Evolutionary conservation across 2,329 filamentous ascomycete species (phyloP), one percentile per base, ranked within the genome.

Genomic region (Thyridium curvatum): DNA sequence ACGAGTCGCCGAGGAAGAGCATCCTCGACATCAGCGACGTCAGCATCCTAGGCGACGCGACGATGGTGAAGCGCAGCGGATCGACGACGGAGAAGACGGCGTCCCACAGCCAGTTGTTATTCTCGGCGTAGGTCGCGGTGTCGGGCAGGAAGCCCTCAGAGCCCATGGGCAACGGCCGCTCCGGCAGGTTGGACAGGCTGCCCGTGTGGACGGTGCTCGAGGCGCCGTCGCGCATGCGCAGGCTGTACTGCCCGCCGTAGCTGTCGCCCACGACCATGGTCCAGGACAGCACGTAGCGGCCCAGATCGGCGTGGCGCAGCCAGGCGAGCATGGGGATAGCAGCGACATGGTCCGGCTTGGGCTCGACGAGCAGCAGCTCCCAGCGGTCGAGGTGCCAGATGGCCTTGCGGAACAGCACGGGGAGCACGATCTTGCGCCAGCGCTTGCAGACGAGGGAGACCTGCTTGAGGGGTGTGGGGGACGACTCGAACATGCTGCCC

Each of bases 31-130:
- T 60, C 35, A 86, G 62, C 1, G 69, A 69, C 2, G 80, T 78
- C 8, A 89, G 65, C 14, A 78, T 74, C 4, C 71, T 65, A 0
- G 82, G 79, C 7, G 81, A 74, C 1, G 81, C 80, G 34, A 80
- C 56, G 39, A 84, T 60, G 8, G 73, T 74, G 42, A 84, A 54
- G 33, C 68, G 62, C 34, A 65, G 44, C 8, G 74, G 78, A 44
- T 77, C 66, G 26, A 83, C 56, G 14, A 66, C 54, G 6, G 61
- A 55, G 35, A 85, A 74, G 2, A 84, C 45, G 15, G 64, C 64
- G 40, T 64, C 63, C 81, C 76, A 85, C 50, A 75, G 68, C 55
- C 65, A 70, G 43, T 63, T 64, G 29, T 57, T 58, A 18, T 64
- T 47, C 38, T 52, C 46, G 32, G 50, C 43, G 35, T 47, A 51